phyloP scores from a whole-genome alignment of 2,329 filamentous ascomycete species.

The Cladosporium sp. region DNA sequence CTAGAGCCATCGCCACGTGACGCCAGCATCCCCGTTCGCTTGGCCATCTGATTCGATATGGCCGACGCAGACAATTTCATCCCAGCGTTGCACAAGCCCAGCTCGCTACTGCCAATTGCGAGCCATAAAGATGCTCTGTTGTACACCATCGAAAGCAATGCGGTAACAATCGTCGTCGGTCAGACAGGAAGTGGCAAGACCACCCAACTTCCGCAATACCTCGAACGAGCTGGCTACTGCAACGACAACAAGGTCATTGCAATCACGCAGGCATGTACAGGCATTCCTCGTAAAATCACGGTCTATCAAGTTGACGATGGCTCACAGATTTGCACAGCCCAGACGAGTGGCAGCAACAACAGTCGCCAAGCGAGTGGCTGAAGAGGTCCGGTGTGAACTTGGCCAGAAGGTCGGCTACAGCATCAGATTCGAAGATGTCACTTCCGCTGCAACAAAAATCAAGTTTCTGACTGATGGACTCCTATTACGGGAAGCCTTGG shows the following conservation, averaged over 20 bases:
- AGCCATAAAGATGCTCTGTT: conserved; percentile 74
- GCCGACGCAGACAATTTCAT: conserved; percentile 53
- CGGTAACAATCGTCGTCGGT: conserved; percentile 84
- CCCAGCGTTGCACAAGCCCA: conserved; percentile 79
- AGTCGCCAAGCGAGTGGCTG: conserved; percentile 80
- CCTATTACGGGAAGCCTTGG: conserved; percentile 83
- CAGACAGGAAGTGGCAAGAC: conserved; percentile 96
- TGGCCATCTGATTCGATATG: conserved; percentile 17
- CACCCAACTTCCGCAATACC: conserved; percentile 89
- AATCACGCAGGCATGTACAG: conserved; percentile 73
- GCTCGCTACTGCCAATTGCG: conserved; percentile 79
- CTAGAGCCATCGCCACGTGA: neutral
- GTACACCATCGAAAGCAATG: conserved; percentile 78
- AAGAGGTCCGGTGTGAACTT: conserved; percentile 79
- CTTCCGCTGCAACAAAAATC: conserved; percentile 77
- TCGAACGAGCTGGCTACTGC: conserved; percentile 87
- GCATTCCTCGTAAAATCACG: neutral
- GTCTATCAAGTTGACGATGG: conserved; percentile 23
- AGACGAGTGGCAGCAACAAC: conserved; percentile 87
- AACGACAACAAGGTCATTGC: conserved; percentile 76
- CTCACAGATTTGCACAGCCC: conserved; percentile 55
- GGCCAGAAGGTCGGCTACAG: conserved; percentile 87
- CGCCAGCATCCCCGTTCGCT: conserved; percentile 8
- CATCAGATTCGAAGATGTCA: conserved; percentile 87
- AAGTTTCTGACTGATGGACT: conserved; percentile 96